phyloP scores from a whole-genome alignment of 2,329 filamentous ascomycete species.

The Westerdykella sp. region DNA sequence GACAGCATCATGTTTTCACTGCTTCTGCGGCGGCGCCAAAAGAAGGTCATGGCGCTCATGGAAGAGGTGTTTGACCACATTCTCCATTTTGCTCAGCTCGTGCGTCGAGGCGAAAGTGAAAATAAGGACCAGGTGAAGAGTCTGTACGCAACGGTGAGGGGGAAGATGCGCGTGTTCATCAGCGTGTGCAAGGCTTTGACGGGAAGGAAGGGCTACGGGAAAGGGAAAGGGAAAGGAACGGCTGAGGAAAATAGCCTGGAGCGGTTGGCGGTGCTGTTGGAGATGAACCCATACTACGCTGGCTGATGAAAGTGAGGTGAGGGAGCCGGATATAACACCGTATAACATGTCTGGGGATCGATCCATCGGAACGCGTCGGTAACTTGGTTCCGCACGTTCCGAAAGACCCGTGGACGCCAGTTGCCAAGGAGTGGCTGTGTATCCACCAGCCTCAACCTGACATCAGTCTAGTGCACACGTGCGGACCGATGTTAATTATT shows the following conservation, averaged over 20 bases:
- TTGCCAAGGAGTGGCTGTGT: no score
- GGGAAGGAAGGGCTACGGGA: constrained; percentile 52
- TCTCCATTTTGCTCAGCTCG: constrained; percentile 53
- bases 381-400: no score
- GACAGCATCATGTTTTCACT: constrained; percentile 70
- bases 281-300: constrained; percentile 63
- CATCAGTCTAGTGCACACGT: no score
- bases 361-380: no score
- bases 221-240: constrained; percentile 30
- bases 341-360: no score
- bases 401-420: no score
- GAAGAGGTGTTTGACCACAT: constrained; percentile 70
- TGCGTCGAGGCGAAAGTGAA: constrained; percentile 15
- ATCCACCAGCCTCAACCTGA: no score
- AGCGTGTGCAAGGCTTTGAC: constrained; percentile 62
- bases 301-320: background rate
- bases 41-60: constrained; percentile 63
- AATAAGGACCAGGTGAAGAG: constrained; percentile 31
- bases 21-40: constrained; percentile 67
- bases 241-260: constrained; percentile 56
- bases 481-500: no score
- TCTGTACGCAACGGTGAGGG: constrained; percentile 61
- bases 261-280: constrained; percentile 61
- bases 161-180: constrained; percentile 68
- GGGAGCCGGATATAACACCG: no score